Evolutionary conservation across 768 basidiomycete species (phyloP), one percentile per base, ranked within the genome.

Genomic region (Boletus patriciae): DNA sequence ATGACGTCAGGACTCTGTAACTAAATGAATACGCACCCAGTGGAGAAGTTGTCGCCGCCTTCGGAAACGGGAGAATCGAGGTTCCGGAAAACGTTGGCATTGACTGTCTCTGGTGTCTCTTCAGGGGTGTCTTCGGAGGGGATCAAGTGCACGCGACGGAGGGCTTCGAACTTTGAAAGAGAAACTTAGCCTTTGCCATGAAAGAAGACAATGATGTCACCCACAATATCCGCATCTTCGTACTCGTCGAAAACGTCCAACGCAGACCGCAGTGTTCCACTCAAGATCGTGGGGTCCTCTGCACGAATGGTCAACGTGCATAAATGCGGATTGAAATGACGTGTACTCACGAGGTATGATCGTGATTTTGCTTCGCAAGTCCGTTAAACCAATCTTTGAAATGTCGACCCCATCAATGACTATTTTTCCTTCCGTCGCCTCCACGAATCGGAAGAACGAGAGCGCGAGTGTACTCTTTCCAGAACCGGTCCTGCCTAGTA

Each of bases 281-380:
- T 92, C 62, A 94, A 70, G 60, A 96, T 90, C 0, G 87, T 90
- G 0, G 93, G 94, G 66, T 95, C 93, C 86, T 95, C 91, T 87
- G 74, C 23, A 37, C 54, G 18, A 29, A 40, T 7, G 19, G 48
- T 59, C 12, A 41, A 16, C 13, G 1, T 27, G 6, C 8, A n/a
- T 38, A 19, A 4, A 21, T 15, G 41, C 3, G 8, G 21, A n/a
- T 40, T 7, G 38, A 34, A n/a, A 54, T 42, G 27, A 0, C 6
- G 10, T 29, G 12, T 18, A 74, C 85, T 62, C 58, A 87, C 85
- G 86, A 63, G 86, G 86, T 46, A 90, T 87, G 63, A 90, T 86
- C 49, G 90, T 93, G 52, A 93, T 74, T 41, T 79, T 81, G 53
- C 83, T 86, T 23, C 94, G 82, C 37, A 97, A 78, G 67, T 94